phyloP scores from a whole-genome alignment of 345 rosid species.

The Nasturtium officinale region DNA sequence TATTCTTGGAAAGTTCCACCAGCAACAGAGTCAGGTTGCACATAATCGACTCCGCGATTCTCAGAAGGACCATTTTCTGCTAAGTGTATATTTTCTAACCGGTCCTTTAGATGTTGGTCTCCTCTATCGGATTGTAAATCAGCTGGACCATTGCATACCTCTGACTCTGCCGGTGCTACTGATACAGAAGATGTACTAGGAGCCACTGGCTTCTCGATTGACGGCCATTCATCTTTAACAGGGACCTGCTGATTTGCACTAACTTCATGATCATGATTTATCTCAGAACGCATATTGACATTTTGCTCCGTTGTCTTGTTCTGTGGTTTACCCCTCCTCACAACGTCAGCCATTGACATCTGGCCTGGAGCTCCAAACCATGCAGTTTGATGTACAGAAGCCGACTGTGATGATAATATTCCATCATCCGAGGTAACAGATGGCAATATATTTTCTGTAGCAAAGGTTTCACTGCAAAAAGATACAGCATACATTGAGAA shows the following conservation, averaged over 20 bases:
- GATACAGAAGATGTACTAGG: conserved; percentile 49
- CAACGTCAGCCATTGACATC: conserved; percentile 95
- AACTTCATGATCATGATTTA: conserved; percentile 47
- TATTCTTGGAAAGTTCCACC: conserved; percentile 65
- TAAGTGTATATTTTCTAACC: conserved; percentile 56
- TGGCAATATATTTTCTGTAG: conserved; percentile 53
- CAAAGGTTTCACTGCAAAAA: conserved; percentile 60
- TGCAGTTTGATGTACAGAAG: conserved; percentile 70
- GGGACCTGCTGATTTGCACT: conserved; percentile 52
- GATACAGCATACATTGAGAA: conserved; percentile 41
- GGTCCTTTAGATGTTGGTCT: conserved; percentile 54
- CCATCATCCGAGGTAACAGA: conserved; percentile 50
- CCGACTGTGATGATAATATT: conserved; percentile 53
- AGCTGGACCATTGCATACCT: conserved; percentile 53
- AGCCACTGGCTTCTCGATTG: conserved; percentile 62
- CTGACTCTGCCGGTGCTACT: conserved; percentile 57
- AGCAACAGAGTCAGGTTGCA: conserved; percentile 57
- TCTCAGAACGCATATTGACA: conserved; percentile 42
- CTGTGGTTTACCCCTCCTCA: conserved; percentile 94
- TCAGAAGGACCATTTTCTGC: conserved; percentile 59
- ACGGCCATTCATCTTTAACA: conserved; percentile 64
- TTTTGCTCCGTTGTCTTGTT: conserved; percentile 46
- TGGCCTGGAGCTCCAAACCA: conserved; percentile 85
- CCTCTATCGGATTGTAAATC: conserved; percentile 57
- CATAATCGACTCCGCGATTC: conserved; percentile 46